Percentiles rank a stretch among this genome's conserved stretches.
These are phyloP conservation scores for Colletotrichum orchidophilum DNA, from an alignment of 2,329 filamentous ascomycete species.

Conservation along the genomic window DNA sequence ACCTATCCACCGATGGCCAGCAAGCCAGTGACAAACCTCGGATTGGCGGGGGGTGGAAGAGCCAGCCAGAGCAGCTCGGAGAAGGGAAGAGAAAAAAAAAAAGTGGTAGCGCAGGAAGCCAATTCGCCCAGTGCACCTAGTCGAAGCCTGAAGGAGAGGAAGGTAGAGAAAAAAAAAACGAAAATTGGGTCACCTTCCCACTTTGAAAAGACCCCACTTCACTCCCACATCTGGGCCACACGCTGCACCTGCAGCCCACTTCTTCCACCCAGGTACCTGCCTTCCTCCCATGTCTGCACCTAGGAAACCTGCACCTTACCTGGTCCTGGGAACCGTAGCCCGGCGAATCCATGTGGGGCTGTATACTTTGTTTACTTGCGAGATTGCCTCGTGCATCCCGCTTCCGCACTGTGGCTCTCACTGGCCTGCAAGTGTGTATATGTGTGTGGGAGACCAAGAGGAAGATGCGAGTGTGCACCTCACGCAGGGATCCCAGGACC, in stretches of 20 bases:
- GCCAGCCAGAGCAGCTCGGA: neutral
- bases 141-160: neutral
- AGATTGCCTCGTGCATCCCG: conserved; percentile 17
- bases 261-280: neutral
- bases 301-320: conserved; percentile 29
- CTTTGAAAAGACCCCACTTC: conserved; percentile 7
- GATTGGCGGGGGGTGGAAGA: conserved; percentile 9
- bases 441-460: neutral
- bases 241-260: neutral
- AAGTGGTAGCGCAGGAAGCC: conserved; percentile 1
- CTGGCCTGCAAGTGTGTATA: neutral
- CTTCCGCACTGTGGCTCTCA: conserved; percentile 23
- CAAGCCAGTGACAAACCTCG: conserved; percentile 21
- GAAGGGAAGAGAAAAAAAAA: neutral
- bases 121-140: conserved; percentile 9
- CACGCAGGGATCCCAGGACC: conserved; percentile 9
- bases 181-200: conserved; percentile 9
- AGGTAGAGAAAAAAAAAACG: neutral
- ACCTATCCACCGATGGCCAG: conserved; percentile 31
- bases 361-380: conserved; percentile 32
- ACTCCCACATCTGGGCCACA: conserved; percentile 18
- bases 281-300: conserved; percentile 16
- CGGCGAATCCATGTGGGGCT: conserved; percentile 28
- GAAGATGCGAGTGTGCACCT: neutral
- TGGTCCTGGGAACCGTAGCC: conserved; percentile 29